Conservation (phyloP, 306 rosid species). For the Spatholobus suberectus region DNA sequence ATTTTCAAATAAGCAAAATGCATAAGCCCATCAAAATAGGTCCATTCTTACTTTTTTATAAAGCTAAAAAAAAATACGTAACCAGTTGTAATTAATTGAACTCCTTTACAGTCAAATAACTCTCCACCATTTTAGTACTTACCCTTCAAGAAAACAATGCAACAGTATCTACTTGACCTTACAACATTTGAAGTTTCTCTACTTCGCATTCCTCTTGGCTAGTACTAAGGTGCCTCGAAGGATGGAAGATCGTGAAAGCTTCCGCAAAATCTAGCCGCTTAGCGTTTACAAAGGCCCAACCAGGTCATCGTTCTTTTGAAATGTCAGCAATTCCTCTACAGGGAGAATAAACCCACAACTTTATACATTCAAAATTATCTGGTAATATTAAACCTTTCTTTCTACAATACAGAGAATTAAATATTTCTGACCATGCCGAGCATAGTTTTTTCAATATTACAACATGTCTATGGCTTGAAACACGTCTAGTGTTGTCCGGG, state of each 20-base stretch:
- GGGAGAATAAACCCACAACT: conserved; percentile 47
- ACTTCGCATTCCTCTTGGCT: not conserved
- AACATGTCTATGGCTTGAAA: conserved; percentile 31
- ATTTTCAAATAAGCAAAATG: not conserved
- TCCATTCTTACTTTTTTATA: not conserved
- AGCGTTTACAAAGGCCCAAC: conserved; percentile 33
- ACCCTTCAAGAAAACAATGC: not conserved
- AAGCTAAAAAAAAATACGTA: not conserved
- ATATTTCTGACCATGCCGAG: conserved; percentile 13
- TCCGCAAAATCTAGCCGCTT: conserved; percentile 7
- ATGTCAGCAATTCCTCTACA: conserved; percentile 11
- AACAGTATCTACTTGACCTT: not conserved
- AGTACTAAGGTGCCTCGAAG: not conserved
- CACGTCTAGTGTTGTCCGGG: conserved; percentile 22
- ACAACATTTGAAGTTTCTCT: conserved; percentile 19
- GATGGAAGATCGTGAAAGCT: not conserved
- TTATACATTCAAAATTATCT: conserved; percentile 52
- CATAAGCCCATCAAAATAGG: not conserved
- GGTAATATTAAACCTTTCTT: conserved; percentile 41
- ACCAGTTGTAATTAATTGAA: not conserved
- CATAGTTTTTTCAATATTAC: conserved; percentile 32
- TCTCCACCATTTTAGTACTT: not conserved
- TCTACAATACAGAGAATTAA: conserved; percentile 48
- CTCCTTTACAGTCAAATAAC: not conserved
- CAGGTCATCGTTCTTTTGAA: no score